Conservation (phyloP, 129 eudicot genomes). For the Erigeron canadensis region DNA sequence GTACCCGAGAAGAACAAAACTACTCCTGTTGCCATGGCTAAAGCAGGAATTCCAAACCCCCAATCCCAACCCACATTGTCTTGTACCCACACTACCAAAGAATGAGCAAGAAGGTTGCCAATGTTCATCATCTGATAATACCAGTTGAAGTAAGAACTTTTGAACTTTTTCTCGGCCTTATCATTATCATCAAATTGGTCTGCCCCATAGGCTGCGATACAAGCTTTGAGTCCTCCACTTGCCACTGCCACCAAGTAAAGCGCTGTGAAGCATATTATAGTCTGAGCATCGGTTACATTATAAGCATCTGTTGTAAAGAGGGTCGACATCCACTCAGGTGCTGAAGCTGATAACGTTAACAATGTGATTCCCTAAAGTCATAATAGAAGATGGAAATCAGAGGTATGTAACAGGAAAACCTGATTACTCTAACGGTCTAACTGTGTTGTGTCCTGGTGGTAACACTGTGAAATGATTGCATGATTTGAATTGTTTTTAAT, state of each 20-base stretch:
- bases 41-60: slow-evolving; percentile 42
- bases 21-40: slow-evolving; percentile 36
- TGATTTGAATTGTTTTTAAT: background rate
- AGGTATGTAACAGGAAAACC: background rate
- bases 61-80: slow-evolving; percentile 31
- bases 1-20: slow-evolving; percentile 35
- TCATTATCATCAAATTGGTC: background rate
- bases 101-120: no score
- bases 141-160: no score
- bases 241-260: slow-evolving; percentile 39
- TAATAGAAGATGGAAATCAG: slow-evolving; percentile 13
- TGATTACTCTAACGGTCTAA: no score
- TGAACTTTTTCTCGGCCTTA: no score
- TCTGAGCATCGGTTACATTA: slow-evolving; percentile 12
- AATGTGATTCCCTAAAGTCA: slow-evolving; percentile 35
- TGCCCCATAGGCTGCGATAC: slow-evolving; percentile 34
- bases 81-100: no score
- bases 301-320: slow-evolving; percentile 16
- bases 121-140: no score
- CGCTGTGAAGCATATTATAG: slow-evolving; percentile 21
- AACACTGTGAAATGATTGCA: background rate
- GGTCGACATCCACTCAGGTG: slow-evolving; percentile 10
- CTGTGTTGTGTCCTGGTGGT: no score
- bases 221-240: slow-evolving; percentile 42
- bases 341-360: slow-evolving; percentile 31